These are phyloP conservation scores for Tolypocladium ovalisporum DNA, from an alignment of 2,329 filamentous ascomycete species.

Conservation along the genomic window DNA sequence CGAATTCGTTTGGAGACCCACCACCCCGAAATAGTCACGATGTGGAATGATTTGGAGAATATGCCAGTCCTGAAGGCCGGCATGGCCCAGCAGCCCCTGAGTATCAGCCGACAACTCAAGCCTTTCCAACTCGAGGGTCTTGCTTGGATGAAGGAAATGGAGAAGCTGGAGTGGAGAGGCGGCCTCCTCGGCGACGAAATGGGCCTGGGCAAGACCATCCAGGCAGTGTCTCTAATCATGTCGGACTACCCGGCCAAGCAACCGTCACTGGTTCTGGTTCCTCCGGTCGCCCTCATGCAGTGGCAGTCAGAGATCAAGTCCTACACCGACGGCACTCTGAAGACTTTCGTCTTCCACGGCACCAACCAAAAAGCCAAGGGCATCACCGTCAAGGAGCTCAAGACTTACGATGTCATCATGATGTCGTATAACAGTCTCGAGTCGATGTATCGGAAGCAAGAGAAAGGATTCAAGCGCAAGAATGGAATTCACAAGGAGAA, in stretches of 20 bases:
- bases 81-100: slow-evolving; percentile 40
- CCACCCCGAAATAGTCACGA: slow-evolving; percentile 69
- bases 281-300: slow-evolving; percentile 90
- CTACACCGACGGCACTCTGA: slow-evolving; percentile 79
- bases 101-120: slow-evolving; percentile 77
- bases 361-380: slow-evolving; percentile 75
- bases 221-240: slow-evolving; percentile 96
- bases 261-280: slow-evolving; percentile 80
- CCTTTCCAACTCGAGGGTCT: slow-evolving; percentile 89
- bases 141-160: slow-evolving; percentile 89
- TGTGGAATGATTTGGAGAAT: slow-evolving; percentile 72
- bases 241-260: slow-evolving; percentile 80
- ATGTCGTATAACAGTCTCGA: slow-evolving; percentile 93
- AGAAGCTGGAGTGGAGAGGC: slow-evolving; percentile 74
- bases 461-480: slow-evolving; percentile 77
- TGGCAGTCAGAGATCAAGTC: slow-evolving; percentile 76
- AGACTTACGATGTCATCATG: slow-evolving; percentile 85
- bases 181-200: slow-evolving; percentile 94
- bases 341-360: slow-evolving; percentile 83
- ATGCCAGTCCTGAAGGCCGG: slow-evolving; percentile 53
- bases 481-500: slow-evolving; percentile 70
- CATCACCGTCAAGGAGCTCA: slow-evolving; percentile 62
- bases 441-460: slow-evolving; percentile 84
- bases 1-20: slow-evolving; percentile 59
- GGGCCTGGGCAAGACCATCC: slow-evolving; percentile 98